Evolutionary conservation across 2,329 filamentous ascomycete genomes (phyloP).

Genomic region (Simplicillium aogashimaense): DNA sequence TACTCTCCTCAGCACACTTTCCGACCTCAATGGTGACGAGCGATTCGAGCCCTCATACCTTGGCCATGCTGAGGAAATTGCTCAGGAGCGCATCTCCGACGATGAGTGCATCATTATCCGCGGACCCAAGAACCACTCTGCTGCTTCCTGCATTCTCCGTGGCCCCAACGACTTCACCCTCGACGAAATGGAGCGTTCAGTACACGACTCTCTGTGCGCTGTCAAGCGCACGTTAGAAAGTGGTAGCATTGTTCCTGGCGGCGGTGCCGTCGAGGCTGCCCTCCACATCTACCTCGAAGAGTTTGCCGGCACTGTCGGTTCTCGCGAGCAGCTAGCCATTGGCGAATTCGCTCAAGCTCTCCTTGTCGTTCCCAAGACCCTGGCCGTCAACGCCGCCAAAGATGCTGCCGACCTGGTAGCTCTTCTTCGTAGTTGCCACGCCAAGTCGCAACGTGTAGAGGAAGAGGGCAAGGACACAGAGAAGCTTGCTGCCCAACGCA

Average conservation of each 20-base stretch:
- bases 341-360: slow-evolving; percentile 94
- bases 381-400: slow-evolving; percentile 95
- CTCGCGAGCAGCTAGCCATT: slow-evolving; percentile 93
- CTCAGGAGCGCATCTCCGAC: slow-evolving; percentile 97
- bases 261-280: slow-evolving; percentile 95
- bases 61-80: slow-evolving; percentile 86
- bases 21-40: slow-evolving; percentile 95
- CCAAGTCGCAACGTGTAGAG: slow-evolving; percentile 82
- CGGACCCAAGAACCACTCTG: slow-evolving; percentile 88
- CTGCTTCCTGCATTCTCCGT: slow-evolving; percentile 90
- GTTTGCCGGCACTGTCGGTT: slow-evolving; percentile 94
- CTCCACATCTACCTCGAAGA: slow-evolving; percentile 98
- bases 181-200: slow-evolving; percentile 97
- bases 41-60: slow-evolving; percentile 86
- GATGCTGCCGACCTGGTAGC: slow-evolving; percentile 92
- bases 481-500: slow-evolving; percentile 83
- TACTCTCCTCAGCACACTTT: slow-evolving; percentile 84
- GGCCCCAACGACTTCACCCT: slow-evolving; percentile 93
- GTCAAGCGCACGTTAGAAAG: slow-evolving; percentile 97
- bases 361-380: slow-evolving; percentile 88
- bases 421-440: slow-evolving; percentile 88
- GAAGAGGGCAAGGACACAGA: slow-evolving; percentile 79
- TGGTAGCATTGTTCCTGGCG: slow-evolving; percentile 91
- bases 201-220: slow-evolving; percentile 92
- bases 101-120: slow-evolving; percentile 97